Percentiles rank a stretch among this genome's conserved stretches.
Evolutionary conservation across 2,329 filamentous ascomycete species (phyloP).

Genomic region (Hymenotorrendiella dingleyae): DNA sequence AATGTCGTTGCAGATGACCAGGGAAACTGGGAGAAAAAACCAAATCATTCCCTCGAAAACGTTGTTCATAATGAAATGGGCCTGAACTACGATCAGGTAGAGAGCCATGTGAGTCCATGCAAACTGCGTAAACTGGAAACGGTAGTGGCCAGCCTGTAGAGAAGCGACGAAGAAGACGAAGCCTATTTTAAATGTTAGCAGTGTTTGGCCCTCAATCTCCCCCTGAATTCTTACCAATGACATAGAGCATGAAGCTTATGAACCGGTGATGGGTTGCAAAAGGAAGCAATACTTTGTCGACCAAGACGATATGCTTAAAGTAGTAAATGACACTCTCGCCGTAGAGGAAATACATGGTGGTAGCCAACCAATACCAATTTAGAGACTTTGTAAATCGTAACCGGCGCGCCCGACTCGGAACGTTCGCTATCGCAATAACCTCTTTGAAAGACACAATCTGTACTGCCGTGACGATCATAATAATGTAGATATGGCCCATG

Average conservation of each 20-base stretch:
- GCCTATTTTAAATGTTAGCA: slow-evolving; percentile 47
- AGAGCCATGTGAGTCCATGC: slow-evolving; percentile 99
- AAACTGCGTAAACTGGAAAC: slow-evolving; percentile 98
- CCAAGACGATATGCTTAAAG: slow-evolving; percentile 96
- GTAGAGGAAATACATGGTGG: slow-evolving; percentile 98
- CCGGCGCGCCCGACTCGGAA: slow-evolving; percentile 84
- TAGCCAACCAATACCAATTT: slow-evolving; percentile 99
- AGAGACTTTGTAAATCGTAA: slow-evolving; percentile 91
- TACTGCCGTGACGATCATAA: slow-evolving; percentile 83
- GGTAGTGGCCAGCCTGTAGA: slow-evolving; percentile 91
- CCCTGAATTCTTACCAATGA: slow-evolving; percentile 64
- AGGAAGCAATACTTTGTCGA: slow-evolving; percentile 87
- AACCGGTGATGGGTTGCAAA: slow-evolving; percentile 96
- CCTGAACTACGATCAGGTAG: slow-evolving; percentile 94
- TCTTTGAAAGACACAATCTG: slow-evolving; percentile 99
- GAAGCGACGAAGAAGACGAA: slow-evolving; percentile 98
- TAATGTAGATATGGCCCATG: slow-evolving; percentile 95
- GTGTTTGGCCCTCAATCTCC: slow-evolving; percentile 8
- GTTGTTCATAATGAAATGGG: slow-evolving; percentile 99
- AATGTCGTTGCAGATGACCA: slow-evolving; percentile 98
- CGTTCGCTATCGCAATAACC: slow-evolving; percentile 94
- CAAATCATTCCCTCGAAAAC: slow-evolving; percentile 99
- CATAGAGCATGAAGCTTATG: slow-evolving; percentile 97
- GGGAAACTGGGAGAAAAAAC: slow-evolving; percentile 92
- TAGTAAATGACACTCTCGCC: slow-evolving; percentile 99